phyloP scores from a whole-genome alignment of 2,329 filamentous ascomycete genomes.

The Aspergillus persii region DNA sequence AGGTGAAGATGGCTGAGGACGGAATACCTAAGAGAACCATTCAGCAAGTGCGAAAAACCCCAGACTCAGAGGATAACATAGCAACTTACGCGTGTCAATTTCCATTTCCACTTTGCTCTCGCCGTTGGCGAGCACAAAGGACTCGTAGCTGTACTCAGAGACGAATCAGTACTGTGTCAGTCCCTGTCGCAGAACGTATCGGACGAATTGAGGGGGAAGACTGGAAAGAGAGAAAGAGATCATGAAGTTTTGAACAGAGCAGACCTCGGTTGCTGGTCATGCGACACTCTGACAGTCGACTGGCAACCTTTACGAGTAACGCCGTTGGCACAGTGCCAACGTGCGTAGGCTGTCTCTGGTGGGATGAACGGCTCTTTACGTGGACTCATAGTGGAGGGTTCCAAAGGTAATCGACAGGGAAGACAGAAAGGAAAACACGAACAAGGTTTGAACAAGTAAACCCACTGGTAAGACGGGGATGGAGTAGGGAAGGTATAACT shows the following conservation, averaged over 20 bases:
- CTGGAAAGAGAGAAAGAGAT: background rate
- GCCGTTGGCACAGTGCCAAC: conserved; percentile 9
- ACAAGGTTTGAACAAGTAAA: background rate
- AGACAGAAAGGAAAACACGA: background rate
- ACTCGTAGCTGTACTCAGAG: conserved; percentile 69
- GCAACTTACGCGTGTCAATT: conserved; percentile 77
- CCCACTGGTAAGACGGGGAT: background rate
- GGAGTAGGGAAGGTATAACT: background rate
- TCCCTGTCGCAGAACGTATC: background rate
- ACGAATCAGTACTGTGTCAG: conserved; percentile 10
- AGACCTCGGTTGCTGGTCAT: conserved; percentile 23
- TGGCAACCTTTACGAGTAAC: conserved; percentile 17
- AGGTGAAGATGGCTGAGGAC: conserved; percentile 90
- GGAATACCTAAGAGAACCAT: conserved; percentile 65
- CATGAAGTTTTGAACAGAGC: conserved; percentile 5
- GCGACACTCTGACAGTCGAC: conserved; percentile 19
- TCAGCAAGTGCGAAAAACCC: conserved; percentile 1
- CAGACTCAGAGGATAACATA: background rate
- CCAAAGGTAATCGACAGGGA: background rate
- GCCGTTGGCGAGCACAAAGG: conserved; percentile 80
- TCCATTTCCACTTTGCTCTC: conserved; percentile 93
- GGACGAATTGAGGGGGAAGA: background rate
- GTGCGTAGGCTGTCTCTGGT: conserved; percentile 18
- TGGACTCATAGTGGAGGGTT: conserved; percentile 7
- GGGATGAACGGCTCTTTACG: conserved; percentile 18